Base-by-base conservation (phyloP, 495 filamentous ascomycete species). In the Penicillium argentinense region DNA sequence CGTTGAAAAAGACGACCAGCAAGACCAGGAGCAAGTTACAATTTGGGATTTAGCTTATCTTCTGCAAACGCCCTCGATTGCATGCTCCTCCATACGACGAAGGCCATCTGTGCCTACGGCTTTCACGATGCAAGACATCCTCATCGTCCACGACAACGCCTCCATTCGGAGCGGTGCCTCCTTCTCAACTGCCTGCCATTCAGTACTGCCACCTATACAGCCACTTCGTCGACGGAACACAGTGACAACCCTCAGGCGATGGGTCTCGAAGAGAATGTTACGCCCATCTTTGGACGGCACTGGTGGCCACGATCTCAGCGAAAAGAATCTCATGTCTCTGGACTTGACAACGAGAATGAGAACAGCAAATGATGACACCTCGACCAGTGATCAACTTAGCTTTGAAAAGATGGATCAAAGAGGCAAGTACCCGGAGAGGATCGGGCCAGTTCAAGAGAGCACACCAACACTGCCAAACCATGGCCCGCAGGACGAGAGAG, bases 231-330 rank as follows among this genome's bases (percentile, higher is more conserved):
- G 55, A 9, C 19, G 28, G 24, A 55, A 41, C 9, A 59, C 55
- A 32, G 47, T 55, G 6, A 36, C 39, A 8, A 40, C 43, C 14
- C 41, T 64, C 3, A 54, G 55, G 2, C 39, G 52, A 47, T 54
- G 41, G 38, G 57, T 58, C 0, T 61, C 60, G 3, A 49, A 57
- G 22, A 47, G 42, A n/a, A 47, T 64, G n/a, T 57, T 53, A 1
- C 45, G 52, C 4, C 24, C 50, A 48, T 45, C 52, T 2, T 40
- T 47, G 11, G 23, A 22, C 1, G 9, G 11, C 8, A 27, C n/a
- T n/a, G 13, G 39, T 12, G 39, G 41, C 5, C 42, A 45, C 28
- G 25, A 48, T 5, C 36, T 55, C 1, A 59, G 51, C 40, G 51
- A 59, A 25, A 54, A 34, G 22, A 59, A 55, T 18, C 47, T 55